Base-by-base conservation (phyloP, 2,329 filamentous ascomycete species). In the Chaetomiaceae sp. region DNA sequence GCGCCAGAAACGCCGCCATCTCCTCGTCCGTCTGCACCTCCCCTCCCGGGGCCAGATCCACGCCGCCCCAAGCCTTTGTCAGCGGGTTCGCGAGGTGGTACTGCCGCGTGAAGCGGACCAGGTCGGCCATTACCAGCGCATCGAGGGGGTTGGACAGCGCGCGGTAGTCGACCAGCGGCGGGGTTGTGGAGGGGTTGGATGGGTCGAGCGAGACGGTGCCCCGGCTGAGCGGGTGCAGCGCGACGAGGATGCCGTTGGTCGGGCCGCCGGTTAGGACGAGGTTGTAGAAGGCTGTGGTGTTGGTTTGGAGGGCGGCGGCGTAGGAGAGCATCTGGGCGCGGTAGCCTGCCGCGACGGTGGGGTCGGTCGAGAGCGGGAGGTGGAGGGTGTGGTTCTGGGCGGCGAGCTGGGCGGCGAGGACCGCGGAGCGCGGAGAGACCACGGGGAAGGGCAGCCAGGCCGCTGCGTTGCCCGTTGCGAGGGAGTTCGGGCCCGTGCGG, bases 91-190 rank as follows among this genome's bases (percentile, higher is more conserved):
- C 62, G 21, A 59, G 30, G 45, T 55, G 42, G 16, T 54, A 58
- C 16, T 50, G 31, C 0, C 69, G 65, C 16, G 69, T 66, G 54
- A 69, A 70, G 21, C 68, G 68, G 4, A 70, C 58, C 6, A 70
- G 65, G 33, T 65, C 62, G 20, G 62, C 64, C 41, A 78, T 72
- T 17, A 70, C 71, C 56, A 73, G 73, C 31, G 76, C 62, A 55
- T 82, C 79, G 38, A 78, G 68, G 9, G 78, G 75, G 56, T 79
- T 68, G 20, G 69, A 72, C 53, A 69, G 58, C 13, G 65, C 59
- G 40, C 66, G 62, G 50, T 68, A 68, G 59, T 74, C 70, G 30
- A 73, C 63, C 6, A 66, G 46, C 1, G 70, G 70, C 19, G 61
- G 61, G 7, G 17, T 25, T n/a, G 63, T 59, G 10, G 57, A 61